Evolutionary conservation across 768 basidiomycete genomes (phyloP).

Genomic region (Hericium coralloides): DNA sequence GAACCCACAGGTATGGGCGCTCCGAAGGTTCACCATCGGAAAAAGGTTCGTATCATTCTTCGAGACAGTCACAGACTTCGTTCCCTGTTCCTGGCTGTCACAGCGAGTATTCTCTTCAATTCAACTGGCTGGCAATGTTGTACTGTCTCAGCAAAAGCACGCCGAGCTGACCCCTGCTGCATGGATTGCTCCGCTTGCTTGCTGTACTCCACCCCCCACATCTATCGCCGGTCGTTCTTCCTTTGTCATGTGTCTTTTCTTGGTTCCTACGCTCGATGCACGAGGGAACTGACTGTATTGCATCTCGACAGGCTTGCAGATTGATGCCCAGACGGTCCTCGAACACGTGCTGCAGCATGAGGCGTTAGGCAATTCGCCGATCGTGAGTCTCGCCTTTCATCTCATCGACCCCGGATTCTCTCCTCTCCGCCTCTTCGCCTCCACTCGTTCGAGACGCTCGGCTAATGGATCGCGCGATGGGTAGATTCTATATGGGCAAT

Average conservation of each 20-base stretch:
- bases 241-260: no score
- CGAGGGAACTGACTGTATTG: neutral
- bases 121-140: no score
- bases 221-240: no score
- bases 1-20: slow-evolving; percentile 62
- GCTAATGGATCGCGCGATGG: neutral
- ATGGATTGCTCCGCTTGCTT: no score
- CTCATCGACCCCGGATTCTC: neutral
- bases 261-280: no score
- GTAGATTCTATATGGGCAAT: slow-evolving; percentile 77
- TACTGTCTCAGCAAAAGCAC: no score
- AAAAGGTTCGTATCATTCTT: slow-evolving; percentile 40
- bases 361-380: slow-evolving; percentile 50
- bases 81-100: neutral
- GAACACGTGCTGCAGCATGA: slow-evolving; percentile 65
- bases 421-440: slow-evolving; percentile 1
- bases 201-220: no score
- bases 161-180: no score
- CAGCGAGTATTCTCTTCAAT: neutral
- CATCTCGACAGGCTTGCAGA: slow-evolving; percentile 49
- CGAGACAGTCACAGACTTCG: neutral
- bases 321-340: slow-evolving; percentile 79
- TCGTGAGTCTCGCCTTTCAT: slow-evolving; percentile 32
- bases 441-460: neutral
- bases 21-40: slow-evolving; percentile 86